Evolutionary conservation across 352 stramenopile genomes (phyloP).

Genomic region (Globisporangium acanthophoron): DNA sequence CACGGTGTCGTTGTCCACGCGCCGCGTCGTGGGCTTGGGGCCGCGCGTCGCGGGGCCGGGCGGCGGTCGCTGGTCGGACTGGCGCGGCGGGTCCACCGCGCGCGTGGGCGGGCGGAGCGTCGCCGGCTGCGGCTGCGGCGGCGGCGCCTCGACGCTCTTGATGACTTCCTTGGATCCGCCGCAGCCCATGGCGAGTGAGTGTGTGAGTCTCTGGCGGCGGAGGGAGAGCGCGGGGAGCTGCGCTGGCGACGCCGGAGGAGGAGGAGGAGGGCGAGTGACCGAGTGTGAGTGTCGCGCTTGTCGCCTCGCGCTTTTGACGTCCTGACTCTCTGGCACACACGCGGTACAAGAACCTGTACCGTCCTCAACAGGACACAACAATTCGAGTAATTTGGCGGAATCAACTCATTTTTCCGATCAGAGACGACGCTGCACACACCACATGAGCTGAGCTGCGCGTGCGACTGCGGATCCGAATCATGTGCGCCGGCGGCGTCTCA

Average conservation of each 20-base stretch:
- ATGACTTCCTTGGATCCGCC: slow-evolving; percentile 5
- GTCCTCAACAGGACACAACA: not conserved
- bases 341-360: not conserved
- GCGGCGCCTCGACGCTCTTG: slow-evolving; percentile 4
- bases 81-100: not conserved
- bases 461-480: no score
- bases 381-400: not conserved
- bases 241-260: not conserved
- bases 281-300: not conserved
- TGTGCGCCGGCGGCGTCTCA: no score
- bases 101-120: not conserved
- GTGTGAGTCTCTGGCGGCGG: not conserved
- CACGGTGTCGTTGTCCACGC: slow-evolving; percentile 42
- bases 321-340: not conserved
- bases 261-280: not conserved
- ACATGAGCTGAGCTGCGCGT: no score
- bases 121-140: no score
- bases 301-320: not conserved
- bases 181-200: slow-evolving; percentile 9
- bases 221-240: not conserved
- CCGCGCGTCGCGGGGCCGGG: not conserved
- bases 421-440: no score
- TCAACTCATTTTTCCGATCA: no score
- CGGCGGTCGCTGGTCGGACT: not conserved
- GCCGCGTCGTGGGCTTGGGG: slow-evolving; percentile 4